phyloP scores from a whole-genome alignment of 768 basidiomycete species.

The Chalciporus piperatus region DNA sequence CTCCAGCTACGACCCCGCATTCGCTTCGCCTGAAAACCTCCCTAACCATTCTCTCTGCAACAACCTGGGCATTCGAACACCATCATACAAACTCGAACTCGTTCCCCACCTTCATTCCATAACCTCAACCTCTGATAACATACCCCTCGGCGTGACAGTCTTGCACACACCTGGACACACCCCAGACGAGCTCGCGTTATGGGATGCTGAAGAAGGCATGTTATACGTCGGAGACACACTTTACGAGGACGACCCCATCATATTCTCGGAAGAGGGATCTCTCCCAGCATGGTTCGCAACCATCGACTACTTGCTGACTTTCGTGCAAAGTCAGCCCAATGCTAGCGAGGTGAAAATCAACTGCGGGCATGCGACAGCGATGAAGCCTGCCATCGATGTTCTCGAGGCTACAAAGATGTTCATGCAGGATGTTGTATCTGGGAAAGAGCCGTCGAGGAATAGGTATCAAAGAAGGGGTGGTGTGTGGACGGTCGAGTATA shows the following conservation, averaged over 20 bases:
- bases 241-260: conserved; percentile 53
- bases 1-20: conserved; percentile 45
- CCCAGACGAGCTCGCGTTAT: conserved; percentile 56
- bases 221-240: conserved; percentile 57
- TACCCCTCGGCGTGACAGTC: conserved; percentile 38
- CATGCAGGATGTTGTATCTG: conserved; percentile 46
- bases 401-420: conserved; percentile 41
- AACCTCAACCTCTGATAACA: conserved; percentile 10
- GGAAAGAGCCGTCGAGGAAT: conserved; percentile 35
- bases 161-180: conserved; percentile 60
- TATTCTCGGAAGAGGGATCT: conserved; percentile 55
- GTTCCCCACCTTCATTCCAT: conserved; percentile 41
- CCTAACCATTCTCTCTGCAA: conserved; percentile 48
- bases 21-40: conserved; percentile 40
- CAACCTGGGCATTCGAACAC: conserved; percentile 38
- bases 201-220: conserved; percentile 48
- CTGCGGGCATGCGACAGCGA: conserved; percentile 48
- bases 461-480: conserved; percentile 36
- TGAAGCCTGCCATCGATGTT: conserved; percentile 45
- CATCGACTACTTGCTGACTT: conserved; percentile 41
- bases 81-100: conserved; percentile 46
- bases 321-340: conserved; percentile 34
- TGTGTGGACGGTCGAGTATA: conserved; percentile 43
- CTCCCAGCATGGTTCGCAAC: conserved; percentile 47
- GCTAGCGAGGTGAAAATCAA: conserved; percentile 39